Conservation (phyloP, 495 filamentous ascomycete species). For the Filosporella fistucella region DNA sequence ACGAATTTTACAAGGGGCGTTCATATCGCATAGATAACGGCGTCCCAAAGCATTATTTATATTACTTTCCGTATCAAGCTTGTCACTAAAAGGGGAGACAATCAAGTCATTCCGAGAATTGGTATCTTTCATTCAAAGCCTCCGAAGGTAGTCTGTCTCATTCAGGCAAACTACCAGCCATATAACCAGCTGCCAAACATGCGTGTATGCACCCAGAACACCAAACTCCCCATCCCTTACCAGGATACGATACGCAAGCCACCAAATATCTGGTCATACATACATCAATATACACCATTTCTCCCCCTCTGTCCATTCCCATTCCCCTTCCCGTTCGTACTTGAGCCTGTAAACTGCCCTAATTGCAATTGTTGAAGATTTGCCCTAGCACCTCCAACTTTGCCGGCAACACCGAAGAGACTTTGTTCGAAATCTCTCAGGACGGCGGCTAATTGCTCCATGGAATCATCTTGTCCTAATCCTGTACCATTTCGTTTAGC, state of each 20-base stretch:
- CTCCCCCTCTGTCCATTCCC: no score
- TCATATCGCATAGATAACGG: no score
- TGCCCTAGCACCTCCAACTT: conserved; percentile 65
- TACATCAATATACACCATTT: conserved; percentile 22
- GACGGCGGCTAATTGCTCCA: conserved; percentile 60
- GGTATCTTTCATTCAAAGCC: conserved; percentile 8
- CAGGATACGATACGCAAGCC: no score
- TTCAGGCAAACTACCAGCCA: no score
- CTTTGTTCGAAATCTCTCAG: conserved; percentile 74
- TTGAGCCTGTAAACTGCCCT: conserved; percentile 42
- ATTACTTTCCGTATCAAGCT: no score
- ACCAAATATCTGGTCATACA: neutral
- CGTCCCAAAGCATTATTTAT: no score
- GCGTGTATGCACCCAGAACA: conserved; percentile 20
- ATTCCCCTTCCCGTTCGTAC: conserved; percentile 5
- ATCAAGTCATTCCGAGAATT: no score
- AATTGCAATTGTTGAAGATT: conserved; percentile 63
- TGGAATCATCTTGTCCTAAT: conserved; percentile 37
- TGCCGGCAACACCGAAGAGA: conserved; percentile 69
- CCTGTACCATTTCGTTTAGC: conserved; percentile 49
- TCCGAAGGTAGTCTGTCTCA: no score
- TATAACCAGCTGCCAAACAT: neutral
- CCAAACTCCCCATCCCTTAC: conserved; percentile 18
- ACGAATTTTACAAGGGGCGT: no score
- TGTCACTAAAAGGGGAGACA: no score